Base-by-base conservation (phyloP, 2,329 filamentous ascomycete genomes). In the Pyrenochaeta sp. region DNA sequence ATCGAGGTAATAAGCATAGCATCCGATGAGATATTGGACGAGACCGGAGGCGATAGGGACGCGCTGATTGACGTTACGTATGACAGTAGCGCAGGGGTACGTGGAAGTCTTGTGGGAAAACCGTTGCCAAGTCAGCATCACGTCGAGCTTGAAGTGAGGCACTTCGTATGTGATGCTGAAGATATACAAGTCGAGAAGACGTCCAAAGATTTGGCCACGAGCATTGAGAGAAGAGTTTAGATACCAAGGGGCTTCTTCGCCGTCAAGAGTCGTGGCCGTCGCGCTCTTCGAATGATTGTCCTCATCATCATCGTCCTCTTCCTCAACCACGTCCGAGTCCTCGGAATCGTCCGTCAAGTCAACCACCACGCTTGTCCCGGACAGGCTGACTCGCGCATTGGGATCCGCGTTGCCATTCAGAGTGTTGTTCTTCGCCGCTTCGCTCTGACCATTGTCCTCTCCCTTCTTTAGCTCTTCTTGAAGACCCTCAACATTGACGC, bases 61-160 rank as follows among this genome's bases (percentile, higher is more conserved):
- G 46, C 37, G 5, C 13, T 47, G 44, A 27, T 7, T 19, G 5
- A 48, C 28, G 5, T 36, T 12, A 4, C n/a, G 12, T 5, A 48
- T 24, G 8, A 48, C n/a, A 8, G 27, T 48, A 5, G 45, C 15
- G 34, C 45, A 48, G 4, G 45, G 45, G 15, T 34, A 48, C 24
- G 28, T 48, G 28, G 12, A 34, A 7, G 28, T 34, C 10, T 3
- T 25, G 45, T 24, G 24, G 24, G 15, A 22, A 15, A 36, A 36
- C 7, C 45, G 45, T 30, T 34, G 44, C 44, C 44, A 47, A 27
- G 44, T 30, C 19, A 47, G 27, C 44, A 47, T 27, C n/a, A 47
- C 44, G 25, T 27, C 44, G 22, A 10, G n/a, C 10, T 22, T 47
- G 44, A 47, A 32, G 10, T 32, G 10, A 5, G 25, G 9, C 4